Conservation (phyloP, 129 eudicot species). For the Tagetes patula region DNA sequence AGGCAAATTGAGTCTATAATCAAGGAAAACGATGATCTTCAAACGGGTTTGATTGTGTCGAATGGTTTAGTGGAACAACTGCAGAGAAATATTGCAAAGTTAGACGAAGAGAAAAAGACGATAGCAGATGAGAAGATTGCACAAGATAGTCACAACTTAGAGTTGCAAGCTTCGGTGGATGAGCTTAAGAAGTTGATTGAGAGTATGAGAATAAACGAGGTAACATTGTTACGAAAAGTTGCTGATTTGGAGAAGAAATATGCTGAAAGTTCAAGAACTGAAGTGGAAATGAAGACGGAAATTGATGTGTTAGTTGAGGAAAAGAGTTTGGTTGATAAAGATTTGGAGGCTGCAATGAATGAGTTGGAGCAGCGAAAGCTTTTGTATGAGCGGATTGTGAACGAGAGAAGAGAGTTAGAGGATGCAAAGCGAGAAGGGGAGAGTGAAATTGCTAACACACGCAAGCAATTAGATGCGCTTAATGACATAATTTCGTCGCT, state of each 20-base stretch:
- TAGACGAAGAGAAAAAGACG: conserved; percentile 13
- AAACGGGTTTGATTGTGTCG: background rate
- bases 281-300: conserved; percentile 36
- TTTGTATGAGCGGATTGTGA: conserved; percentile 13
- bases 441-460: conserved; percentile 39
- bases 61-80: conserved; percentile 18
- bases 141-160: conserved; percentile 36
- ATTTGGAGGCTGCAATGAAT: conserved; percentile 38
- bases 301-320: conserved; percentile 35
- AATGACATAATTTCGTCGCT: conserved; percentile 29
- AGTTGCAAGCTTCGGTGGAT: conserved; percentile 44
- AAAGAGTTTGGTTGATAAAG: conserved; percentile 38
- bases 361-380: conserved; percentile 38
- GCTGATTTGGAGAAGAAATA: conserved; percentile 51
- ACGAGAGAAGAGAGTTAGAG: conserved; percentile 40
- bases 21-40: conserved; percentile 34
- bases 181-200: conserved; percentile 43
- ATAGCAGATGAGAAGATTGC: conserved; percentile 37
- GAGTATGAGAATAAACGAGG: conserved; percentile 41
- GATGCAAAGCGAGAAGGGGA: conserved; percentile 41
- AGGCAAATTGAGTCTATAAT: conserved; percentile 25
- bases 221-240: conserved; percentile 26
- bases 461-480: conserved; percentile 27
- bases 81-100: background rate
- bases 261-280: conserved; percentile 39